Conservation (phyloP, 495 filamentous ascomycete genomes). For the Venustampulla echinocandica region DNA sequence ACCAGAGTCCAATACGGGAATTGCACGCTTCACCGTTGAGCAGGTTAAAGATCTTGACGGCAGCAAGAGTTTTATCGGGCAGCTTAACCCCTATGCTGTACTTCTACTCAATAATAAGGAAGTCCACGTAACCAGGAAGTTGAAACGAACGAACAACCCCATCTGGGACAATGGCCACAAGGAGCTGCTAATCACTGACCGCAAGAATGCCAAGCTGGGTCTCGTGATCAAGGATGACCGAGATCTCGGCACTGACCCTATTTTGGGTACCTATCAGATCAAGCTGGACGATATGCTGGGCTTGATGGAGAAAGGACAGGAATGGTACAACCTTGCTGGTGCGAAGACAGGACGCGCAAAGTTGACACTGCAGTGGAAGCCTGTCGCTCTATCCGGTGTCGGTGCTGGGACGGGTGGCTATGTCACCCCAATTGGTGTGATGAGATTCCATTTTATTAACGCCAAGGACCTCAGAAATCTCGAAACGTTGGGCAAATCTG, state of each 20-base stretch:
- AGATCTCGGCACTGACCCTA: conserved; percentile 71
- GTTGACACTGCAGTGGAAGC: conserved; percentile 88
- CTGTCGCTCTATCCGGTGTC: conserved; percentile 71
- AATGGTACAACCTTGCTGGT: conserved; percentile 88
- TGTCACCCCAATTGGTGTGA: conserved; percentile 83
- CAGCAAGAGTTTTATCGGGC: conserved; percentile 78
- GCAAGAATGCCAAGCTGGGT: conserved; percentile 80
- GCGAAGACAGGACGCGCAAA: conserved; percentile 79
- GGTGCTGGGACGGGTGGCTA: conserved; percentile 77
- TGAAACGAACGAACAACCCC: conserved; percentile 94
- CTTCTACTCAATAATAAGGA: conserved; percentile 85
- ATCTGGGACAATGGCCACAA: conserved; percentile 86
- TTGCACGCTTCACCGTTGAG: conserved; percentile 83
- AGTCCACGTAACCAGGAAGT: conserved; percentile 72
- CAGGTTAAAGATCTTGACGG: conserved; percentile 94
- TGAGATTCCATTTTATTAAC: conserved; percentile 85
- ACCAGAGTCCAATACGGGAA: conserved; percentile 87
- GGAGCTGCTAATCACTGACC: conserved; percentile 88
- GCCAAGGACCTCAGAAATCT: conserved; percentile 80
- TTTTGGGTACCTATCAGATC: conserved; percentile 87
- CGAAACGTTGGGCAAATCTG: conserved; percentile 92
- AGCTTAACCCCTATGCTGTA: conserved; percentile 81
- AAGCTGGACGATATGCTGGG: conserved; percentile 89
- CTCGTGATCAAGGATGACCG: conserved; percentile 92
- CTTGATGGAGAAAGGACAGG: conserved; percentile 82